Evolutionary conservation across 2,329 filamentous ascomycete genomes (phyloP).

Genomic region (Tolypocladium endophyticum): DNA sequence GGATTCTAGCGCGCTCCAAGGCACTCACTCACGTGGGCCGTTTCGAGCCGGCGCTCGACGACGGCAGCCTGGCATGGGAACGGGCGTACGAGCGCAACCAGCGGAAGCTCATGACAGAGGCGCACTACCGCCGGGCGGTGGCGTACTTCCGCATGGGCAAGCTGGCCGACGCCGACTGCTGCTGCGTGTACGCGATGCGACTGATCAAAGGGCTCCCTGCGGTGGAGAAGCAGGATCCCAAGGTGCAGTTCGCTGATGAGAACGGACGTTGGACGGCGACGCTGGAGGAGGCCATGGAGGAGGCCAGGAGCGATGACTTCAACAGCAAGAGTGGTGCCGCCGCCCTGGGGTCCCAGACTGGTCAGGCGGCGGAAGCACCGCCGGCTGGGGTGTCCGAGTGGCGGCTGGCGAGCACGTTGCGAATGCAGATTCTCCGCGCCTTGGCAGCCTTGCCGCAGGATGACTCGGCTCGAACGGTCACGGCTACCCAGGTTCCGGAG

Average conservation of each 20-base stretch:
- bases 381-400: conserved; percentile 13
- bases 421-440: conserved; percentile 33
- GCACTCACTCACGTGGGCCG: conserved; percentile 59
- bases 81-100: conserved; percentile 57
- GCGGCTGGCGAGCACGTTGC: conserved; percentile 33
- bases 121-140: conserved; percentile 71
- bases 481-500: conserved; percentile 19
- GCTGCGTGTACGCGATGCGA: conserved; percentile 49
- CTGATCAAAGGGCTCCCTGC: conserved; percentile 21
- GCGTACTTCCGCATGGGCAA: conserved; percentile 58
- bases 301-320: conserved; percentile 18
- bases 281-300: conserved; percentile 14
- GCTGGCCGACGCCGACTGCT: conserved; percentile 64
- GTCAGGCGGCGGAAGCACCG: no score
- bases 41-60: conserved; percentile 53
- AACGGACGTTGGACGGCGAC: conserved; percentile 37
- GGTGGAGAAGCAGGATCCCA: conserved; percentile 20
- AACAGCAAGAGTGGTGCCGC: conserved; percentile 7
- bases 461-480: conserved; percentile 36
- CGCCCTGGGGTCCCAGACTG: neutral
- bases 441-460: conserved; percentile 34
- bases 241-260: conserved; percentile 23
- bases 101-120: conserved; percentile 66
- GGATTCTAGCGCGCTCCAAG: conserved; percentile 73
- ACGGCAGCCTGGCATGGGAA: conserved; percentile 57